Conservation (phyloP, 129 eudicot genomes). For the Oenanthe sinensis region DNA sequence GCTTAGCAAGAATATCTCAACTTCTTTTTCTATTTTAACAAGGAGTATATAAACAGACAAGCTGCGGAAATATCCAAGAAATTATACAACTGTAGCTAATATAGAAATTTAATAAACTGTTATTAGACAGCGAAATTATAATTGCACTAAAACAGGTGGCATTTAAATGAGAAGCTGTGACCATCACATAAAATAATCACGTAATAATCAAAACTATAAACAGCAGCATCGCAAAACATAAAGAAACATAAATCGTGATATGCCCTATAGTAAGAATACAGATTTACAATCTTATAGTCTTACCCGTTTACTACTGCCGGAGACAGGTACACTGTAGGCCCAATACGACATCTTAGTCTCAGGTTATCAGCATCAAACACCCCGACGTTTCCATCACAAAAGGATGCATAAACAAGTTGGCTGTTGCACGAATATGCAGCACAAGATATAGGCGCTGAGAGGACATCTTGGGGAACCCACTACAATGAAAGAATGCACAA, state of each 20-base stretch:
- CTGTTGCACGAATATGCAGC: constrained; percentile 89
- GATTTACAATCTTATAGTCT: constrained; percentile 11
- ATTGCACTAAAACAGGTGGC: not conserved
- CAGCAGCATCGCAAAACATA: not conserved
- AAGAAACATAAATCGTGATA: not conserved
- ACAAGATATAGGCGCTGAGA: constrained; percentile 74
- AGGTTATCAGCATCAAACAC: constrained; percentile 74
- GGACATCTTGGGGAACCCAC: constrained; percentile 88
- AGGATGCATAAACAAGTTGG: constrained; percentile 68
- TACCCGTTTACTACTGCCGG: constrained; percentile 54
- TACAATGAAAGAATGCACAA: constrained; percentile 12
- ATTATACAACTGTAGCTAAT: not conserved
- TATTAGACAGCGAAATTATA: not conserved
- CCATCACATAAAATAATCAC: not conserved
- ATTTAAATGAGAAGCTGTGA: not conserved
- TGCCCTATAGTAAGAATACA: not conserved
- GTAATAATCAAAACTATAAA: not conserved
- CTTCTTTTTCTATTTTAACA: not conserved
- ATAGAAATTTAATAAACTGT: not conserved
- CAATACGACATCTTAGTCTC: constrained; percentile 74
- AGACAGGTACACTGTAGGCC: constrained; percentile 65
- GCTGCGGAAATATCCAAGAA: not conserved
- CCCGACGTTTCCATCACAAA: constrained; percentile 74
- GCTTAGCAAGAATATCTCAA: not conserved
- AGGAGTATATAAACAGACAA: not conserved